Conservation (phyloP, 2,329 filamentous ascomycete species). For the Talaromyces sp. region DNA sequence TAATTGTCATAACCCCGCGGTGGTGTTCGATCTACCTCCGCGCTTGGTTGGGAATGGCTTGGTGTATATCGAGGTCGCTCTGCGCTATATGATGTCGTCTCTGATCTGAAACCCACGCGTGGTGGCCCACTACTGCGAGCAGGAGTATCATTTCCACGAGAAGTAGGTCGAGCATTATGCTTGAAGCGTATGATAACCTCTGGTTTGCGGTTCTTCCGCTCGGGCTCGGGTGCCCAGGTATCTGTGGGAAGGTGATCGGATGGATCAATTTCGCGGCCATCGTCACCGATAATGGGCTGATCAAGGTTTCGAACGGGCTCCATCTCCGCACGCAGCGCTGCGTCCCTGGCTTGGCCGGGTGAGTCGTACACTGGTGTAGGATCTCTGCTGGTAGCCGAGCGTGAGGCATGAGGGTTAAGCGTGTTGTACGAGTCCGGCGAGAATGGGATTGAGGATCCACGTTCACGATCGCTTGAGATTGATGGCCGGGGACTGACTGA, state of each 20-base stretch:
- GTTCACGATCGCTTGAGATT: slow-evolving; percentile 41
- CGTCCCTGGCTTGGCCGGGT: slow-evolving; percentile 42
- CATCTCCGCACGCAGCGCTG: slow-evolving; percentile 40
- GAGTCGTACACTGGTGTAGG: slow-evolving; percentile 41
- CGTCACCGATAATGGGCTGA: slow-evolving; percentile 64
- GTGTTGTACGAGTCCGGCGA: slow-evolving; percentile 64
- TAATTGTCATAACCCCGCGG: slow-evolving; percentile 25
- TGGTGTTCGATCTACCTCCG: slow-evolving; percentile 24
- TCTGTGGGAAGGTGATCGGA: slow-evolving; percentile 67
- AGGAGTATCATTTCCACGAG: slow-evolving; percentile 22
- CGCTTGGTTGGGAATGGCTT: slow-evolving; percentile 17
- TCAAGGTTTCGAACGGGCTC: slow-evolving; percentile 45
- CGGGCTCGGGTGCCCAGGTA: slow-evolving; percentile 68
- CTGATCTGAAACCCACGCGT: slow-evolving; percentile 26
- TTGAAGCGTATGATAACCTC: slow-evolving; percentile 53
- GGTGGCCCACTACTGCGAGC: slow-evolving; percentile 21
- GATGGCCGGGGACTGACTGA: slow-evolving; percentile 62
- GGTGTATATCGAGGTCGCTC: slow-evolving; percentile 23
- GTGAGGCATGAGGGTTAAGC: slow-evolving; percentile 55
- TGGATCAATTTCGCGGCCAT: slow-evolving; percentile 66
- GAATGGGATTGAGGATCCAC: slow-evolving; percentile 56
- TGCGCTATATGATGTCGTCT: slow-evolving; percentile 14
- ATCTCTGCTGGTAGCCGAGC: slow-evolving; percentile 36
- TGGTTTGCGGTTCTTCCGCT: slow-evolving; percentile 57
- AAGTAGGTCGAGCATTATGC: slow-evolving; percentile 35